Percentiles rank a stretch among this genome's conserved stretches.
These are phyloP conservation scores for Blechomonas ayalai DNA, from an alignment of 208 protist species.

Conservation along the genomic window DNA sequence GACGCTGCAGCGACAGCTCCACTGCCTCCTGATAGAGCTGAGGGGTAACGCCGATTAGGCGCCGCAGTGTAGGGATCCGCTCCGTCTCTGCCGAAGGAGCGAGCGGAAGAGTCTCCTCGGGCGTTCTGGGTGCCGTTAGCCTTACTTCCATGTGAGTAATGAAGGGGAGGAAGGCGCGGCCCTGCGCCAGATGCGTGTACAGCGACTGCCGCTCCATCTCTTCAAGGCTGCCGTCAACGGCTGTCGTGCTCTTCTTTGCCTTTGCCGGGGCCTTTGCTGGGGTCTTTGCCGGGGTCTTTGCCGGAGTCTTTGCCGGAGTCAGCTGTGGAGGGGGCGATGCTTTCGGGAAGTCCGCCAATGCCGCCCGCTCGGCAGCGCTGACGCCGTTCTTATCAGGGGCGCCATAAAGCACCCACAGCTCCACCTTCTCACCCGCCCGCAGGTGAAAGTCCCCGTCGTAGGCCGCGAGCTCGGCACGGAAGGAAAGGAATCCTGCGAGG, in stretches of 20 bases:
- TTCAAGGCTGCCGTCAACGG: not conserved
- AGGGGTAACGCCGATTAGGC: slow-evolving; percentile 53
- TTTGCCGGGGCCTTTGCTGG: slow-evolving; percentile 1
- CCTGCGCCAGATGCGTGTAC: slow-evolving; percentile 11
- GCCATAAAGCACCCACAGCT: slow-evolving; percentile 81
- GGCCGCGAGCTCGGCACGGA: slow-evolving; percentile 16
- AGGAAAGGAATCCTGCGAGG: slow-evolving; percentile 48
- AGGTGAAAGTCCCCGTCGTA: slow-evolving; percentile 50
- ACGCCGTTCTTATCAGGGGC: slow-evolving; percentile 74
- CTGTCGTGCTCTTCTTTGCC: slow-evolving; percentile 11
- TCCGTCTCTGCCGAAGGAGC: slow-evolving; percentile 51
- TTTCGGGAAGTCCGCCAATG: not conserved
- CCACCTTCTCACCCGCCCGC: slow-evolving; percentile 20
- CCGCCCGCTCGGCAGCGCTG: slow-evolving; percentile 25
- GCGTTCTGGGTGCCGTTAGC: slow-evolving; percentile 64
- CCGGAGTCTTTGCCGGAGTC: not conserved
- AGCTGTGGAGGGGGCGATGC: not conserved
- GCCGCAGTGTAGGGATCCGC: slow-evolving; percentile 33
- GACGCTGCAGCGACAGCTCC: slow-evolving; percentile 13
- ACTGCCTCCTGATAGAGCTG: slow-evolving; percentile 40
- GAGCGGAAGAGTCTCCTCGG: no score
- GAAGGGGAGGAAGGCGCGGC: slow-evolving; percentile 45
- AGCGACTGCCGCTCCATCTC: slow-evolving; percentile 11
- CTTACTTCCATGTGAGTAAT: slow-evolving; percentile 65
- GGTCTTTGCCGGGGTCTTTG: not conserved